These are phyloP conservation scores for Paralagenidium karlingii DNA, from an alignment of 352 stramenopile species.

Conservation along the genomic window DNA sequence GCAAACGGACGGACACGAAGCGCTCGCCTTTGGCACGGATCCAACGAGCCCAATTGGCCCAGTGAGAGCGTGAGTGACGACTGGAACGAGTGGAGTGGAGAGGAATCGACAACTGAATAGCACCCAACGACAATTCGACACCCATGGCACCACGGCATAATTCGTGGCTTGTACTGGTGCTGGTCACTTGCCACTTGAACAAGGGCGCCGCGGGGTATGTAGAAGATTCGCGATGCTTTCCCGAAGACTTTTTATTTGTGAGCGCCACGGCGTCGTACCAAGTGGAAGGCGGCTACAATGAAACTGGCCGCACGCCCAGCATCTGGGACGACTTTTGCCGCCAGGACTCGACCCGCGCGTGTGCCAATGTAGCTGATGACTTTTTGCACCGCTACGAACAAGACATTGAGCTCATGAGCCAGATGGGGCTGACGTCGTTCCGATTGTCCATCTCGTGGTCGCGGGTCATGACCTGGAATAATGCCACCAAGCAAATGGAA, in stretches of 20 bases:
- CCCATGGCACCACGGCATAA: no score
- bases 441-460: slow-evolving; percentile 85
- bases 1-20: no score
- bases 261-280: slow-evolving; percentile 66
- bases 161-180: no score
- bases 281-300: slow-evolving; percentile 76
- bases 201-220: no score
- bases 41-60: no score
- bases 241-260: slow-evolving; percentile 38
- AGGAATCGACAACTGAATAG: no score
- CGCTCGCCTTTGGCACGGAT: no score
- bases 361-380: slow-evolving; percentile 88
- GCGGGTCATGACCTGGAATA: slow-evolving; percentile 71
- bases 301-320: slow-evolving; percentile 52
- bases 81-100: no score
- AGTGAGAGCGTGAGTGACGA: no score
- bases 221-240: slow-evolving; percentile 6
- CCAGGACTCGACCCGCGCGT: slow-evolving; percentile 47
- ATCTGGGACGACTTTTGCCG: slow-evolving; percentile 93
- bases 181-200: no score
- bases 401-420: slow-evolving; percentile 85
- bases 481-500: slow-evolving; percentile 8
- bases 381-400: slow-evolving; percentile 85
- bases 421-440: slow-evolving; percentile 69
- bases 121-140: no score